Conservation (phyloP, 1,284 basidiomycete genomes). For the Ustilago bromivora region DNA sequence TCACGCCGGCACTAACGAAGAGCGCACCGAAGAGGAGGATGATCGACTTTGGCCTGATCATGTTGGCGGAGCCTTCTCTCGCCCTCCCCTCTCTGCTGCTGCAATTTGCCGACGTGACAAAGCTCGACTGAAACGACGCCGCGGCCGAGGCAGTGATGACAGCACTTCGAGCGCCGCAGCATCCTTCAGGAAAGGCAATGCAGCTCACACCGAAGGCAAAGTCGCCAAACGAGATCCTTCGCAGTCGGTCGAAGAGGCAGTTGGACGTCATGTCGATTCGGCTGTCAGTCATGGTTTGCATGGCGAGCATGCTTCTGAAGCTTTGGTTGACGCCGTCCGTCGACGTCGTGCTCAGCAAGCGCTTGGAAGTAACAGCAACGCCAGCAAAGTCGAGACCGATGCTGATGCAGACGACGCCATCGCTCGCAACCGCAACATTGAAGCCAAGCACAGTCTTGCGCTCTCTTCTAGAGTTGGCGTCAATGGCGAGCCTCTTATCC, state of each 20-base stretch:
- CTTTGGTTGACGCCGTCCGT: conserved; percentile 21
- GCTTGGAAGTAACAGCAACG: not conserved
- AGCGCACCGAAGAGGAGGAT: conserved; percentile 34
- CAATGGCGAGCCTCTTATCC: conserved; percentile 45
- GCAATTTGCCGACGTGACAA: conserved; percentile 28
- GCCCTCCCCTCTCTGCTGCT: conserved; percentile 20
- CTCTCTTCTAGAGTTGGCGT: conserved; percentile 29
- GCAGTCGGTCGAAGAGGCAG: conserved; percentile 8
- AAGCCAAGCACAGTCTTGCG: conserved; percentile 40
- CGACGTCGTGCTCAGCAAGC: conserved; percentile 19
- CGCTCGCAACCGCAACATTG: conserved; percentile 10
- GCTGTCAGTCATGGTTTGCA: conserved; percentile 8
- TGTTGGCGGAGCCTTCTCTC: conserved; percentile 56
- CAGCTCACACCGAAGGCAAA: conserved; percentile 24
- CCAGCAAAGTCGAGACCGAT: conserved; percentile 26
- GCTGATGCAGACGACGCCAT: conserved; percentile 2
- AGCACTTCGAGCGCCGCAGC: conserved; percentile 19
- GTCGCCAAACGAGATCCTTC: conserved; percentile 20
- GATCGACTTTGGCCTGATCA: conserved; percentile 46
- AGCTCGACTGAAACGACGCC: conserved; percentile 30
- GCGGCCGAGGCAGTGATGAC: conserved; percentile 32
- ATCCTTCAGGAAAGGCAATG: conserved; percentile 10
- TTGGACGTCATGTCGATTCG: conserved; percentile 24
- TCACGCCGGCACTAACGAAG: conserved; percentile 25
- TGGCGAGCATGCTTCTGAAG: conserved; percentile 9